phyloP scores from a whole-genome alignment of 169 alveolate genomes.

The Cryptosporidium xiaoi region DNA sequence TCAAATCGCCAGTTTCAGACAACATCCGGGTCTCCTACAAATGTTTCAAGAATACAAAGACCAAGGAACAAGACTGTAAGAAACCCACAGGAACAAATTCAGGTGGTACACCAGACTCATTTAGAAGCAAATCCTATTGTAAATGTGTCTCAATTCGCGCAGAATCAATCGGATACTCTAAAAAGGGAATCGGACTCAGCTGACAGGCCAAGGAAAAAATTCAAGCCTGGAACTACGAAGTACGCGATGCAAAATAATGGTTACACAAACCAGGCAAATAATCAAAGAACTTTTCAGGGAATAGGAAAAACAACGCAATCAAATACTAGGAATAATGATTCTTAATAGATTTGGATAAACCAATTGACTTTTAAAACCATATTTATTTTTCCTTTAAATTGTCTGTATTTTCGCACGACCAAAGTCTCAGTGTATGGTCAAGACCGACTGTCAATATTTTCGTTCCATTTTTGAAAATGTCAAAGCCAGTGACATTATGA shows the following conservation, averaged over 20 bases:
- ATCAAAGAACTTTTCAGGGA: neutral
- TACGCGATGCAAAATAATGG: constrained; percentile 51
- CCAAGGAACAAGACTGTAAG: constrained; percentile 45
- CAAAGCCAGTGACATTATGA: constrained; percentile 61
- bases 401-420: constrained; percentile 19
- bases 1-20: constrained; percentile 21
- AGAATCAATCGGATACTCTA: neutral
- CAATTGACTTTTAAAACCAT: too few relatives aligned
- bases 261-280: neutral
- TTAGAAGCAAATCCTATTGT: neutral
- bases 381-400: neutral
- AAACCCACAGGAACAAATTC: constrained; percentile 12
- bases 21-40: constrained; percentile 20
- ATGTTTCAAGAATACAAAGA: constrained; percentile 22
- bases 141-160: constrained; percentile 1
- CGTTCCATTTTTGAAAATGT: constrained; percentile 33
- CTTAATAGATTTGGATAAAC: too few relatives aligned
- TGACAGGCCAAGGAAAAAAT: constrained; percentile 57
- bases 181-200: constrained; percentile 25
- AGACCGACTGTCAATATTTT: constrained; percentile 45
- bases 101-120: neutral
- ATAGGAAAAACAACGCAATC: neutral
- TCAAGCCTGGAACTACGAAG: constrained; percentile 21
- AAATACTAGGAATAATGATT: too few relatives aligned
- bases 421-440: constrained; percentile 45